Conservation (phyloP, 1,284 basidiomycete genomes). For the Cutaneotrichosporon daszewskae region DNA sequence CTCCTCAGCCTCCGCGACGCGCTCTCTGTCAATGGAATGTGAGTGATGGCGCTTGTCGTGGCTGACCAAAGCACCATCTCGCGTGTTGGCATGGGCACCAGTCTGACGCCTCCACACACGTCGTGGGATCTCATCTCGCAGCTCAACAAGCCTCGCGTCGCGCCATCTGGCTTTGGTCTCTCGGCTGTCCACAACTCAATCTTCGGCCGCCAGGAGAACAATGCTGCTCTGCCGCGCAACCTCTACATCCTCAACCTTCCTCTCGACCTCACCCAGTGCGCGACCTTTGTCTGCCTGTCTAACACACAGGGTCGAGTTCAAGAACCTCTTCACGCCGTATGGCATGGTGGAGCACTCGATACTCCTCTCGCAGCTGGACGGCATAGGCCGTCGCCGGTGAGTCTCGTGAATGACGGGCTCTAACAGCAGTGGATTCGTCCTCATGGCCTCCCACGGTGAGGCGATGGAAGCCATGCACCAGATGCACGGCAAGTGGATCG, state of each 20-base stretch:
- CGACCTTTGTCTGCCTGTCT: neutral
- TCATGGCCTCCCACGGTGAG: slow-evolving; percentile 38
- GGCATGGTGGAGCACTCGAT: slow-evolving; percentile 42
- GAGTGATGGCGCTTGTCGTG: slow-evolving; percentile 11
- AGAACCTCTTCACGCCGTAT: slow-evolving; percentile 26
- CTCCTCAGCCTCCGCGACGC: slow-evolving; percentile 27
- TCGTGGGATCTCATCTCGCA: slow-evolving; percentile 11
- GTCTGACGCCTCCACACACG: slow-evolving; percentile 8
- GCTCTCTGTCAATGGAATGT: slow-evolving; percentile 33
- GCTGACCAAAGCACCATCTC: slow-evolving; percentile 14
- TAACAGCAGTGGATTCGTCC: slow-evolving; percentile 34
- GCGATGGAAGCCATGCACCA: slow-evolving; percentile 30
- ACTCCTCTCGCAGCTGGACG: slow-evolving; percentile 41
- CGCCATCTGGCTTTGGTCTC: slow-evolving; percentile 4
- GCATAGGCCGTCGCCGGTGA: slow-evolving; percentile 33
- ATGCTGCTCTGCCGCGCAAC: slow-evolving; percentile 30
- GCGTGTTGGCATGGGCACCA: neutral
- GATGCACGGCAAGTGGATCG: slow-evolving; percentile 34
- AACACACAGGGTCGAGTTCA: slow-evolving; percentile 32
- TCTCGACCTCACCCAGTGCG: slow-evolving; percentile 38
- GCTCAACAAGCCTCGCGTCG: neutral
- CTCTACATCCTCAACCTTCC: slow-evolving; percentile 42
- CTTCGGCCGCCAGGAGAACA: slow-evolving; percentile 5
- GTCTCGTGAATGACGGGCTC: neutral
- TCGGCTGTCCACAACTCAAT: neutral